Percentiles rank a stretch among this genome's conserved stretches.
Evolutionary conservation across 768 basidiomycete species (phyloP).

Genomic region (Calocybe indica): DNA sequence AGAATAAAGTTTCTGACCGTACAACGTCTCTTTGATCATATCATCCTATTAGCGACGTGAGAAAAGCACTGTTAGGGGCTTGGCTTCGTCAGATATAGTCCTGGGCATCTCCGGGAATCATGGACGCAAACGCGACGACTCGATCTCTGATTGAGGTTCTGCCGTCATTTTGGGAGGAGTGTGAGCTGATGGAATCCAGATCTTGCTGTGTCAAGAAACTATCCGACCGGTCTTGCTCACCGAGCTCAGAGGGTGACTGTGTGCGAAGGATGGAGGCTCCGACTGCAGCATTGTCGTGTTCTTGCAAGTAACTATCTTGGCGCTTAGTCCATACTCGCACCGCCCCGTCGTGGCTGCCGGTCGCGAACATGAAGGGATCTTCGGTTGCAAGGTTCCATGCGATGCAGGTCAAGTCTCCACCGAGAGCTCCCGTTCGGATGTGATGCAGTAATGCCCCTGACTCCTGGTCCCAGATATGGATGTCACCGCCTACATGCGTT

Average conservation of each 20-base stretch:
- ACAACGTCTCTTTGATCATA: too few relatives aligned
- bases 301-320: conserved; percentile 11
- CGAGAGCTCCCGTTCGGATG: conserved; percentile 54
- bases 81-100: background rate
- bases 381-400: conserved; percentile 71
- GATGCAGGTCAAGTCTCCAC: conserved; percentile 72
- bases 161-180: background rate
- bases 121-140: background rate
- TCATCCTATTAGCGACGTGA: background rate
- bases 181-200: conserved; percentile 1
- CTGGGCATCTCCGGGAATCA: background rate
- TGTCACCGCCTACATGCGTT: conserved; percentile 55
- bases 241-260: conserved; percentile 12
- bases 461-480: conserved; percentile 85
- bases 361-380: conserved; percentile 69
- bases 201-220: conserved; percentile 6
- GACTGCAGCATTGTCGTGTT: background rate
- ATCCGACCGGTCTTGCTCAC: conserved; percentile 9
- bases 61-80: background rate
- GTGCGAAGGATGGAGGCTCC: conserved; percentile 9
- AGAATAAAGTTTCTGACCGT: too few relatives aligned
- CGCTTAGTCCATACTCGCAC: conserved; percentile 67
- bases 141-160: background rate
- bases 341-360: conserved; percentile 72
- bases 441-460: conserved; percentile 68